Evolutionary conservation across 1,284 basidiomycete genomes (phyloP).

Genomic region (Austroboletus novae-zelandiae): DNA sequence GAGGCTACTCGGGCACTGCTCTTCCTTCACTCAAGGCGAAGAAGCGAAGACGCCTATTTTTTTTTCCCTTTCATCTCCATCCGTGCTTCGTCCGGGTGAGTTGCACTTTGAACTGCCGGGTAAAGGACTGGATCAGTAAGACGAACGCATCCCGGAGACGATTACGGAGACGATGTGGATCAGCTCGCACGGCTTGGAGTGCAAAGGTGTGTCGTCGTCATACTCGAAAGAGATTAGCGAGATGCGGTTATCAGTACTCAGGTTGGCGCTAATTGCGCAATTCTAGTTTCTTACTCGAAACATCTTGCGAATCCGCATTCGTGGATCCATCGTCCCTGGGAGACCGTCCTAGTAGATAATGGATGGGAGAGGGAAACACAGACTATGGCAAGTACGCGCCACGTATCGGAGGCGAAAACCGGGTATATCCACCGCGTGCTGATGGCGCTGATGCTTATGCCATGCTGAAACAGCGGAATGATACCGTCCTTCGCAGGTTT

Average conservation of each 20-base stretch:
- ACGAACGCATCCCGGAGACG: too few relatives aligned
- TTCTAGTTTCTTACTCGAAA: background rate
- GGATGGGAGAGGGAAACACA: background rate
- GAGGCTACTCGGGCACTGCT: constrained; percentile 1
- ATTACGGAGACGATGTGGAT: background rate
- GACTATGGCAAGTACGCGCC: constrained; percentile 1
- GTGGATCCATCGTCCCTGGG: background rate
- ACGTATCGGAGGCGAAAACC: background rate
- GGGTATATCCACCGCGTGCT: background rate
- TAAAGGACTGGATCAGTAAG: too few relatives aligned
- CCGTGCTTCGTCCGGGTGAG: background rate
- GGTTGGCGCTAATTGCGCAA: background rate
- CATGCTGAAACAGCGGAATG: constrained; percentile 43
- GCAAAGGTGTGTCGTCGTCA: background rate
- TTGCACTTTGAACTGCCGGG: too few relatives aligned
- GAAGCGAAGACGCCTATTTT: background rate
- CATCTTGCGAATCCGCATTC: background rate
- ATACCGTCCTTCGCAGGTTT: constrained; percentile 55
- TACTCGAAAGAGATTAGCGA: background rate
- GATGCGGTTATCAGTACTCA: background rate
- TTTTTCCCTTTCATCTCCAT: constrained; percentile 1
- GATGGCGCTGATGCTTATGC: background rate
- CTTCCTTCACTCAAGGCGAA: constrained; percentile 2
- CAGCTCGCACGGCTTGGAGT: constrained; percentile 1
- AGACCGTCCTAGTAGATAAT: background rate